Percentiles rank a stretch among this genome's conserved stretches.
These are phyloP conservation scores for Paraphaeosphaeria minitans DNA, from an alignment of 2,329 filamentous ascomycete genomes.

Conservation along the genomic window DNA sequence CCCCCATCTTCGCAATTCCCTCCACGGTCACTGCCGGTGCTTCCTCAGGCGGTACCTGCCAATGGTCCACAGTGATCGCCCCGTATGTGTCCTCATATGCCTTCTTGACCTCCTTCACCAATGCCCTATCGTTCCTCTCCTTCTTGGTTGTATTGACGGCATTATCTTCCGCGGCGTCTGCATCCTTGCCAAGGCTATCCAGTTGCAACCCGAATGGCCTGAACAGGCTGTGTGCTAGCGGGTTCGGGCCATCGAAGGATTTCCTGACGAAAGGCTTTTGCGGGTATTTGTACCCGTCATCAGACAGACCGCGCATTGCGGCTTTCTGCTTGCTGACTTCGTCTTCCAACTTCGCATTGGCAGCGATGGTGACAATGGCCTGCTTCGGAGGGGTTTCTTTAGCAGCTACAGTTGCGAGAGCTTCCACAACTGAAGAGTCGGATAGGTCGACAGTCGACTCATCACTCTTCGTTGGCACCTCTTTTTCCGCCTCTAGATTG, in stretches of 20 bases:
- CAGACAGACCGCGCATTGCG: constrained; percentile 36
- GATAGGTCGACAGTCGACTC: background rate
- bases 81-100: constrained; percentile 38
- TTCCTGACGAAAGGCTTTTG: constrained; percentile 20
- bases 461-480: background rate
- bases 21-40: background rate
- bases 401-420: background rate
- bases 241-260: constrained; percentile 27
- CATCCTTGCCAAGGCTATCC: constrained; percentile 30
- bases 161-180: constrained; percentile 10
- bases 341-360: constrained; percentile 29
- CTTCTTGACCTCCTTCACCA: constrained; percentile 32
- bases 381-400: constrained; percentile 15
- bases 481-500: constrained; percentile 18
- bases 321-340: constrained; percentile 35
- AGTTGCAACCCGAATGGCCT: constrained; percentile 37
- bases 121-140: constrained; percentile 21
- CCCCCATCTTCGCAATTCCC: background rate
- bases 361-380: constrained; percentile 17
- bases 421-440: constrained; percentile 1
- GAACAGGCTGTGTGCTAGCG: constrained; percentile 38
- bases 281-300: constrained; percentile 31
- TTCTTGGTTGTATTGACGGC: constrained; percentile 17
- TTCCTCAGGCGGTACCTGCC: constrained; percentile 19
- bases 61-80: constrained; percentile 28